A percentile compares a stretch with the other conserved stretches of the same genome.
Evolutionary conservation across 2,329 filamentous ascomycete genomes (phyloP).

Genomic region (Penicillium rolfsii): DNA sequence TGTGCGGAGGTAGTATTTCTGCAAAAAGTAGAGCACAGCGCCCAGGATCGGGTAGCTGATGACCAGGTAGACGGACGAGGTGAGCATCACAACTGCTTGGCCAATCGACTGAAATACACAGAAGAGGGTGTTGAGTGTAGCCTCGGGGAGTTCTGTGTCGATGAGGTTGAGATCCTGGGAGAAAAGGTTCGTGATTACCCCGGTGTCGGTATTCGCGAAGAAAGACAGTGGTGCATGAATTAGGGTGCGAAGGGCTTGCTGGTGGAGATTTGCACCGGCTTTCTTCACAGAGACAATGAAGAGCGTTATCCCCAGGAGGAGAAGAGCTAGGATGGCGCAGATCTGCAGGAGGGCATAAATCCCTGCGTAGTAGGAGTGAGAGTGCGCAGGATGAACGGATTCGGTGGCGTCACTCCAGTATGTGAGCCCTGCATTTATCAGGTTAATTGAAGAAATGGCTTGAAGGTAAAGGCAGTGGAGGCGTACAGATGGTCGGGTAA

Average conservation of each 20-base stretch:
- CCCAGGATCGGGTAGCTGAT: conserved; percentile 16
- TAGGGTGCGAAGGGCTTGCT: background rate
- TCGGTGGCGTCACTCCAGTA: conserved; percentile 7
- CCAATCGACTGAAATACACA: conserved; percentile 7
- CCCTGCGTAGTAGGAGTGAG: conserved; percentile 30
- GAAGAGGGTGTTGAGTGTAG: conserved; percentile 7
- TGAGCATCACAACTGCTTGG: conserved; percentile 16
- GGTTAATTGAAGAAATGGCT: background rate
- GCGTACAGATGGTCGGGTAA: conserved; percentile 32
- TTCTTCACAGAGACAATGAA: conserved; percentile 12
- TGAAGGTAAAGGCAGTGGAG: background rate
- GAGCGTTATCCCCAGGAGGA: conserved; percentile 23
- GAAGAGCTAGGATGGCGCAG: conserved; percentile 26
- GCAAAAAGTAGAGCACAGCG: conserved; percentile 18
- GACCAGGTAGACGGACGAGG: conserved; percentile 21
- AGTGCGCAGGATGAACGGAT: conserved; percentile 25
- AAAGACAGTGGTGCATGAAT: conserved; percentile 7
- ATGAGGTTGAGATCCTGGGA: conserved; percentile 52
- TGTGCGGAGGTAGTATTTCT: conserved; percentile 24
- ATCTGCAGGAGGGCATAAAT: conserved; percentile 35
- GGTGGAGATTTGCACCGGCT: background rate
- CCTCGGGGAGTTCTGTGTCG: conserved; percentile 45
- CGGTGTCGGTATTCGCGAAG: background rate
- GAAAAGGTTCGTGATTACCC: conserved; percentile 32
- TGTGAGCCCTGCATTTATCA: background rate